phyloP scores from a whole-genome alignment of 306 rosid species.

The Pterocarpus macrocarpus region DNA sequence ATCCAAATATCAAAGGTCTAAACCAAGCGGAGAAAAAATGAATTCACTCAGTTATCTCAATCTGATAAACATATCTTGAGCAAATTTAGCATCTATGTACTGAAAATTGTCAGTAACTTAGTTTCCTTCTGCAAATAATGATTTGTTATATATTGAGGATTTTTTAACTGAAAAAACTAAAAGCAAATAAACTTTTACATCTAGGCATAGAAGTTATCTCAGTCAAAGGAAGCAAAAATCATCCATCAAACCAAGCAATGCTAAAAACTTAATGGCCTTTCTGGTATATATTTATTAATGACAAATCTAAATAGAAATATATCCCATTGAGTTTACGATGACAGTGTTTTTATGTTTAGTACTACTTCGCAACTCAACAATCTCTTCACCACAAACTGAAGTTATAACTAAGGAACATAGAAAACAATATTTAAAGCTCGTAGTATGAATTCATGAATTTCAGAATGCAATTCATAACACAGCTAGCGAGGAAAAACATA shows the following conservation, averaged over 20 bases:
- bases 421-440: conserved; percentile 4
- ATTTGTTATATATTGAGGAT: no score
- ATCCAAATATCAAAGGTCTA: background rate
- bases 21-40: background rate
- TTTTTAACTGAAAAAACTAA: background rate
- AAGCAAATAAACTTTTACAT: background rate
- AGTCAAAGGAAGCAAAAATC: conserved; percentile 18
- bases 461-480: conserved; percentile 18
- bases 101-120: background rate
- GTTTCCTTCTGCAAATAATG: background rate
- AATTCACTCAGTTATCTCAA: background rate
- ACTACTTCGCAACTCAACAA: background rate
- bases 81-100: background rate
- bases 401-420: background rate
- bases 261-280: conserved; percentile 15
- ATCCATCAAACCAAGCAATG: background rate
- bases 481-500: conserved; percentile 29
- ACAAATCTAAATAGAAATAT: conserved; percentile 17
- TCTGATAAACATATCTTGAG: background rate
- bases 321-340: conserved; percentile 4
- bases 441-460: conserved; percentile 18
- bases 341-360: background rate
- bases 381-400: conserved; percentile 6
- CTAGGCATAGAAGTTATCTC: background rate
- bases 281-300: background rate